A percentile compares a stretch with the other conserved stretches of the same genome.
phyloP scores from a whole-genome alignment of 305 asterid species.

The Andrographis paniculata region DNA sequence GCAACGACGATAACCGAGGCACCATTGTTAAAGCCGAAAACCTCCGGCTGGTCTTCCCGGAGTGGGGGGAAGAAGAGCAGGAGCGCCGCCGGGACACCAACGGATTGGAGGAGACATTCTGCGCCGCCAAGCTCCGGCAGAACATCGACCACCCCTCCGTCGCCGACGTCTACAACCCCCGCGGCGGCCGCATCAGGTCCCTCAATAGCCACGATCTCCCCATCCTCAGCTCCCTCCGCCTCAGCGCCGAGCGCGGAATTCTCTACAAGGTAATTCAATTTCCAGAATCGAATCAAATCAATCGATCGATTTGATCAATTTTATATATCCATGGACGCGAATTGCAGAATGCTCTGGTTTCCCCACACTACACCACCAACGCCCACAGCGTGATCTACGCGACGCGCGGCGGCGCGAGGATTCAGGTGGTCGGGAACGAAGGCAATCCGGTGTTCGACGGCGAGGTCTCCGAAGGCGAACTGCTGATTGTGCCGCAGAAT shows the following conservation, averaged over 20 bases:
- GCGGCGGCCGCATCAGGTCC: slow-evolving; percentile 50
- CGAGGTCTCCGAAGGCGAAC: slow-evolving; percentile 36
- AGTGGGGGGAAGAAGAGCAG: slow-evolving; percentile 21
- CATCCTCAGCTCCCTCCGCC: slow-evolving; percentile 39
- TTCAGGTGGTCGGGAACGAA: slow-evolving; percentile 44
- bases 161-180: slow-evolving; percentile 53
- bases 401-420: slow-evolving; percentile 35
- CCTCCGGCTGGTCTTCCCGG: slow-evolving; percentile 22
- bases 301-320: too few relatives aligned
- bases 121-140: slow-evolving; percentile 33
- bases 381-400: slow-evolving; percentile 43
- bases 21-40: slow-evolving; percentile 34
- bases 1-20: slow-evolving; percentile 36
- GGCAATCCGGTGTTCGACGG: slow-evolving; percentile 43
- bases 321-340: too few relatives aligned
- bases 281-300: too few relatives aligned
- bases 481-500: slow-evolving; percentile 50
- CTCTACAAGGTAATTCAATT: slow-evolving; percentile 46
- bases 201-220: slow-evolving; percentile 52
- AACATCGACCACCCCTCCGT: slow-evolving; percentile 36
- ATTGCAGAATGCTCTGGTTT: slow-evolving; percentile 45
- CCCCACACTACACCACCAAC: slow-evolving; percentile 53
- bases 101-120: slow-evolving; percentile 42
- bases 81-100: slow-evolving; percentile 8
- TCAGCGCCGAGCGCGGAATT: slow-evolving; percentile 54